Evolutionary conservation across 2,329 filamentous ascomycete genomes (phyloP), one percentile per base, ranked within the genome.

Genomic region (Cytospora leucostoma): DNA sequence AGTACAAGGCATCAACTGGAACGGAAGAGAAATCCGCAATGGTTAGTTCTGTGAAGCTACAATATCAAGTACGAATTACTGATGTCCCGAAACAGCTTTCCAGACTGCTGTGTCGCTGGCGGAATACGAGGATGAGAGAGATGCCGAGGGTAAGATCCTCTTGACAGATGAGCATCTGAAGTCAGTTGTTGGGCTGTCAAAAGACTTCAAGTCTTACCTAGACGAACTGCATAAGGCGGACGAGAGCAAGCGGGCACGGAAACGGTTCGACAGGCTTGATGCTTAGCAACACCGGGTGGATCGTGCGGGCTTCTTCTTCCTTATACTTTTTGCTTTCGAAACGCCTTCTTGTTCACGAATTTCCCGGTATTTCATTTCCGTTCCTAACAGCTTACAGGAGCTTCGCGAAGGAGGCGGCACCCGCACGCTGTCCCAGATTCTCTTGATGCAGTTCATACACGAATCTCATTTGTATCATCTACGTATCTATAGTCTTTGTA

Each of bases 111-210:
- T 59, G 3, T 59, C 56, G 1, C 40, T 63, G 38, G 56, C 56
- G 1, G 61, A 63, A n/a, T 59, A 63, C 10, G 61, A 63, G 17
- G 50, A 59, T 21, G 40, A n/a, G 59, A 52, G 66, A 13, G 68
- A 68, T 32, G 59, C 58, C 2, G 55, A 63, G 15, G 68, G 65
- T 1, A 64, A 65, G 1, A 61, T 70, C 7, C 47, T 65, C 7
- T 60, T 71, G 49, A 67, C 65, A 33, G 57, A 67, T 3, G 68
- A 70, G n/a, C 68, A 71, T 13, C 55, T 71, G 52, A 67, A 64
- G 44, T 66, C 67, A 2, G 68, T 69, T 1, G 68, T 69, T 2
- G 66, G 68, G 61, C 65, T 70, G 63, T 70, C 67, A 15, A 63
- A 58, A 2, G 67, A 69, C 1, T 71, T 71, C 56, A 66, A 66